Evolutionary conservation across 1,284 basidiomycete species (phyloP), one percentile per base, ranked within the genome.

Genomic region (Neonothopanus nambi): DNA sequence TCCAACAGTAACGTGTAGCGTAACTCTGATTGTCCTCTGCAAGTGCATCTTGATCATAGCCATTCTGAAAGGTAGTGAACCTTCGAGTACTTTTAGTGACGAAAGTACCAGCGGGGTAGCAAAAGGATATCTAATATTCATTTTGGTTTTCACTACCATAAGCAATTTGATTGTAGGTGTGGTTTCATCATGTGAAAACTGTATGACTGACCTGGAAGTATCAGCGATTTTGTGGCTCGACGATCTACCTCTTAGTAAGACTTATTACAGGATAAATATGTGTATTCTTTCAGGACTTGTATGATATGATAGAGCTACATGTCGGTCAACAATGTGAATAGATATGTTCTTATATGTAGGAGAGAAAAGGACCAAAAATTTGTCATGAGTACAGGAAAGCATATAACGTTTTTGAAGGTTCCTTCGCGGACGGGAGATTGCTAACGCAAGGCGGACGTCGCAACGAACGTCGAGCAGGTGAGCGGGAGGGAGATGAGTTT

Each of bases 91-190:
- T 0, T 95, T 96, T 69, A 75, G 72, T 23, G 67, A 73, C 13
- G 71, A 76, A 35, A 70, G 70, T 3, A 73, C 78, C 11, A 68
- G 81, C 49, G 81, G 73, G 37, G 80, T 84, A 48, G 86, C 85
- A 44, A 88, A 87, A 63, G 78, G 72, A n/a, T 92, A 93, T 65
- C 77, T 94, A 71, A 79, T 85, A 13, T 89, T 92, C 66, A 85
- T 94, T 57, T 78, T 94, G 26, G 77, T 80, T 15, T 92, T 93
- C 62, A 89, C 91, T 18, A 87, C 89, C 2, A 77, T 91, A 53
- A 86, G 85, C 15, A 91, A 87, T 63, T 69, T 78, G 49, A 82
- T 89, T 59, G 78, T 80, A 59, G 57, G 77, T 69, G 23, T 20
- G 15, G 47, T 38, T 18, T 12, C 9, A 35, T 12, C 37, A 24